Percentiles rank a stretch among this genome's conserved stretches.
Evolutionary conservation across 139 green algal species (phyloP).

Genomic region (Closterium sp.): DNA sequence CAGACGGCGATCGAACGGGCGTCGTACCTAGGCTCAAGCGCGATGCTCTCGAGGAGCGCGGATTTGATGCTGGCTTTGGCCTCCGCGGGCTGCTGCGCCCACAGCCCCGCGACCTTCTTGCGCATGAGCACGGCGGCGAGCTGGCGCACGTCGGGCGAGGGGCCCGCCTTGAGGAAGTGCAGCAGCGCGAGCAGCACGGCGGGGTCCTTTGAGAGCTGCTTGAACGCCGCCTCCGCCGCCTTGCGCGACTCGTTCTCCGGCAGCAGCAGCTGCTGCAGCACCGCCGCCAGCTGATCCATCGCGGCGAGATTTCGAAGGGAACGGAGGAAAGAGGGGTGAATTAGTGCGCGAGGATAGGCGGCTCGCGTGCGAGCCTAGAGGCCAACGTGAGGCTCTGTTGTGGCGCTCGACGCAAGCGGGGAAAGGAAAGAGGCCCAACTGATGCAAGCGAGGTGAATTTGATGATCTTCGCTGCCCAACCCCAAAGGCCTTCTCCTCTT

Average conservation of each 20-base stretch:
- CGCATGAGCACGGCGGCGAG: conserved; percentile 69
- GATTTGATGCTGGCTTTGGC: conserved; percentile 46
- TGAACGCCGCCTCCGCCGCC: conserved; percentile 41
- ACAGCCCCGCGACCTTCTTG: conserved; percentile 65
- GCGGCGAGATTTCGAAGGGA: too few species aligned
- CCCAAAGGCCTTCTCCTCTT: not conserved
- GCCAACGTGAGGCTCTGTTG: too few species aligned
- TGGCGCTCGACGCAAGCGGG: not conserved
- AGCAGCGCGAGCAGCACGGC: conserved; percentile 63
- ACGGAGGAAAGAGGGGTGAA: not conserved
- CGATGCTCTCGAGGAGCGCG: conserved; percentile 62
- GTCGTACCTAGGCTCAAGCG: conserved; percentile 50
- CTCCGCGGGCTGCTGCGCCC: conserved; percentile 40
- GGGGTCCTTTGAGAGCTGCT: conserved; percentile 48
- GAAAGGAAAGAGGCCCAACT: not conserved
- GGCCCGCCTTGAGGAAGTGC: conserved; percentile 41
- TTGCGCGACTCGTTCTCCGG: conserved; percentile 39
- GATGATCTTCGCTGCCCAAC: not conserved
- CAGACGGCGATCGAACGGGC: too few species aligned
- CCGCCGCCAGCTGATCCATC: conserved; percentile 42
- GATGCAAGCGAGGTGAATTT: not conserved
- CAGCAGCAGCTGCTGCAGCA: conserved; percentile 41
- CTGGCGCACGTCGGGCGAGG: conserved; percentile 59
- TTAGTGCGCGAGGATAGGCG: too few species aligned
- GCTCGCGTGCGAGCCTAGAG: too few species aligned